Base-by-base conservation (phyloP, 371 early-diverging fungal species). In the Mortierella sp. region DNA sequence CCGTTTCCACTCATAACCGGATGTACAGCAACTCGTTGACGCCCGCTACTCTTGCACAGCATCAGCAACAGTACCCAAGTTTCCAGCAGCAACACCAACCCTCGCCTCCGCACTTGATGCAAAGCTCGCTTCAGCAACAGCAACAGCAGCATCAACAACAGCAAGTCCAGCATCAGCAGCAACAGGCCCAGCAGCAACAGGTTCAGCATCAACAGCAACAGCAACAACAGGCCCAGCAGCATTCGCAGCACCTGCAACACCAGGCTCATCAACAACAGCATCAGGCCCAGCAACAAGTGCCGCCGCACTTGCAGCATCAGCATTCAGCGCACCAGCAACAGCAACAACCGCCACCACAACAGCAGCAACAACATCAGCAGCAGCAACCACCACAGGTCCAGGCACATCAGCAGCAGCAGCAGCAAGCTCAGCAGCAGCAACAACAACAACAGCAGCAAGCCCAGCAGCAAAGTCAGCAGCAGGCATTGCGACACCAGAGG, bases 31-130 rank as follows among this genome's bases (percentile, higher is more conserved):
- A 48, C n/a, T 41, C 79, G 10, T 63, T 83, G 72, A 83, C 87
- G 24, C 77, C 83, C 2, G 75, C 75, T 18, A 55, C 82, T 1
- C 70, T 84, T 49, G 81, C 83, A 1, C 87, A 87, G 70, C 82
- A 83, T 65, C 83, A 83, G 32, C 87, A 86, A 35, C 87, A 87
- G 75, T 83, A 87, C 56, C 83, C 81, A 35, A 78, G 77, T 54
- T 84, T 82, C 74, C 81, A 76, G 46, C 80, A 76, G 43, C 83
- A 82, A 43, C 84, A 87, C 46, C 88, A 86, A 56, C 82, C 79
- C 4, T 80, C 79, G 18, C 79, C 88, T 3, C 80, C 83, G 72
- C 91, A 91, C 71, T 44, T 88, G 43, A 74, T 88, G 18, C 81
- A 81, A 12, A 83, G 81, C 72, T 27, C 65, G 44, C 78, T 83